Evolutionary conservation across 192 early-diverging fungal genomes (phyloP).

Genomic region (Mortierella antarctica): DNA sequence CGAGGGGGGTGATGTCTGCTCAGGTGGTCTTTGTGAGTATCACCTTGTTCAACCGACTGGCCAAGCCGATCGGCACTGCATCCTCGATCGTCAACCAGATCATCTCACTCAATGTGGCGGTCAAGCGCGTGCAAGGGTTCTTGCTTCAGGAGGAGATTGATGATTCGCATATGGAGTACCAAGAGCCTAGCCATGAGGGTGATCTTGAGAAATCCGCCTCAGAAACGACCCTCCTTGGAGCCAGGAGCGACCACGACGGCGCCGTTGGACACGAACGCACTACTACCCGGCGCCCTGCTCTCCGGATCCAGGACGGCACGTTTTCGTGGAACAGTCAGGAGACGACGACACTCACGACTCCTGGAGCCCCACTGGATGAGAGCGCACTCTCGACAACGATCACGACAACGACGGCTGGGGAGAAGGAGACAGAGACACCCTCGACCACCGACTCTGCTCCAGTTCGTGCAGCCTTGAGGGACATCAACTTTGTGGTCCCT

Average conservation of each 20-base stretch:
- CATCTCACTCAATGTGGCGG: conserved; percentile 18
- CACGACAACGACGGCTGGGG: conserved; percentile 7
- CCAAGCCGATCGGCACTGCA: conserved; percentile 19
- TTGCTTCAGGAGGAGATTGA: conserved; percentile 36
- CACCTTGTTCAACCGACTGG: conserved; percentile 22
- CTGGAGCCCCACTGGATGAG: not conserved
- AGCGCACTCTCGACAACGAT: not conserved
- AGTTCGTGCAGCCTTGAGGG: conserved; percentile 6
- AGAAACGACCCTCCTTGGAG: not conserved
- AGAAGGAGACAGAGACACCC: conserved; percentile 20
- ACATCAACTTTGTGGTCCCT: conserved; percentile 34
- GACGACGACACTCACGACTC: not conserved
- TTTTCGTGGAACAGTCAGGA: conserved; percentile 29
- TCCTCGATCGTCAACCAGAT: conserved; percentile 9
- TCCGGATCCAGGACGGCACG: conserved; percentile 21
- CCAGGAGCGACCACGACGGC: not conserved
- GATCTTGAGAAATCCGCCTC: not conserved
- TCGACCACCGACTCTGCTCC: not conserved
- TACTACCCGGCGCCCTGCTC: not conserved
- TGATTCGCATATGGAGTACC: conserved; percentile 8
- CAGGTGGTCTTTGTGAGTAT: conserved; percentile 32
- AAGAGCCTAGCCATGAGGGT: not conserved
- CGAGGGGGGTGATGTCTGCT: conserved; percentile 12
- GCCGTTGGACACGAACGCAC: not conserved
- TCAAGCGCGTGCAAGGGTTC: conserved; percentile 17